Evolutionary conservation across 805 yeast species (phyloP), one percentile per base, ranked within the genome.

Genomic region (Blastobotrys peoriensis): DNA sequence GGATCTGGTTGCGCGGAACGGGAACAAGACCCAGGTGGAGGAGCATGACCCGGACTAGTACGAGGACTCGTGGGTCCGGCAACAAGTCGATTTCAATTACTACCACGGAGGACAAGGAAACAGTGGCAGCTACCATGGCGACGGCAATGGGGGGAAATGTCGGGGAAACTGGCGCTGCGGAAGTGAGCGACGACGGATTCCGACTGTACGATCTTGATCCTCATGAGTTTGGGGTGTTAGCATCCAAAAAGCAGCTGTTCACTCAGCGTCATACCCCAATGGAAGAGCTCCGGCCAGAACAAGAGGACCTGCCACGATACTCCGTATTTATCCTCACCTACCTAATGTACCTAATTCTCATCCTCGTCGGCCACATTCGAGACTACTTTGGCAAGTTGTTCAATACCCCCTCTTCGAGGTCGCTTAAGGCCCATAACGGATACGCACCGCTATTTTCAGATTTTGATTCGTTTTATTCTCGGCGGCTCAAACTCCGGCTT

Each of bases 381-480:
- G 99, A 93, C 67, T 91, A 81, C 63, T 74, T 87, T 48, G 73
- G 76, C 42, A 23, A 17, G 17, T 22, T 47, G n/a, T 75, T 73
- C 44, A 25, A 25, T 13, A 13, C 13, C 30, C 30, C 10, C 8
- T 25, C 30, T 8, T 84, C 83, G 56, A 68, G 65, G 34, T 84
- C 83, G 52, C 71, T 89, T 47, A 65, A 82, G 42, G 91, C 86
- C 58, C 73, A 75, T 51, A 81, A 91, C 61, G 98, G 98, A 1
- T 80, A 86, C 58, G 97, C 98, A 27, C 98, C 99, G 22, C 84
- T 96, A 83, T 85, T 83, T 57, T 84, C 93, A 20, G 91, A 88
- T 38, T 88, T 91, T 62, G 99, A 93, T 65, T 79, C 86, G 51
- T 94, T 93, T 63, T 93, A 89, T 64, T 83, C 89, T 36, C 82